phyloP scores from a whole-genome alignment of 108 stramenopile species.

The Parmales sp. region DNA sequence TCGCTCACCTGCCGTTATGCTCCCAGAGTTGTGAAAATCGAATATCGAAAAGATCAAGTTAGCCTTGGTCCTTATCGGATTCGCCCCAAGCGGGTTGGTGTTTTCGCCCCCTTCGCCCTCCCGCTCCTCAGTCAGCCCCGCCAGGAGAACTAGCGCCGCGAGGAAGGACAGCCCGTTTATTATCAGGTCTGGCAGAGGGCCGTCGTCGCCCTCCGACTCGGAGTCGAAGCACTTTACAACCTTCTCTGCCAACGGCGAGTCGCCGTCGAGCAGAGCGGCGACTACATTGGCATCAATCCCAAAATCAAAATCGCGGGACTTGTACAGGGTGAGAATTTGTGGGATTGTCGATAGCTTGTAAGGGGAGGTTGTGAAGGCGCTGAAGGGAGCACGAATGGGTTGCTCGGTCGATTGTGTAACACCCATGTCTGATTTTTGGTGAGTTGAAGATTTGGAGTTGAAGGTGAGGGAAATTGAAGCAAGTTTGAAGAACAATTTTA shows the following conservation, averaged over 20 bases:
- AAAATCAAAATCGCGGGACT: background rate
- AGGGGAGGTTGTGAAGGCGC: too few relatives aligned
- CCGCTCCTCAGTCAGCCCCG: too few relatives aligned
- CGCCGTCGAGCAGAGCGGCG: background rate
- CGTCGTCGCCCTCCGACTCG: background rate
- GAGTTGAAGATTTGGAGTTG: too few relatives aligned
- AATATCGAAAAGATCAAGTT: background rate
- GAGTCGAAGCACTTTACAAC: background rate
- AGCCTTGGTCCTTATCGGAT: background rate
- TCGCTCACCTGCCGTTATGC: background rate
- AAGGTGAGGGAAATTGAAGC: too few relatives aligned
- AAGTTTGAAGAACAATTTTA: too few relatives aligned
- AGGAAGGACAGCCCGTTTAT: slow-evolving; percentile 4
- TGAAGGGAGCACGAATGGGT: too few relatives aligned
- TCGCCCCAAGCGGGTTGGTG: background rate
- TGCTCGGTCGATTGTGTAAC: too few relatives aligned
- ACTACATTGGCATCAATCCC: background rate
- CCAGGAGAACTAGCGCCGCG: background rate
- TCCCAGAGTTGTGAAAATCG: background rate
- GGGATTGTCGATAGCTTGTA: too few relatives aligned
- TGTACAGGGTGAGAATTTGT: background rate
- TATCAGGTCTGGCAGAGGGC: too few relatives aligned
- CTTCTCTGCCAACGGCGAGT: background rate
- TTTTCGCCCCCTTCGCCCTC: too few relatives aligned
- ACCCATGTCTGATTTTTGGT: too few relatives aligned